Percentiles rank a stretch among this genome's conserved stretches.
Evolutionary conservation across 1,284 basidiomycete species (phyloP).

Genomic region (Mycosarcoma mackinlayi): DNA sequence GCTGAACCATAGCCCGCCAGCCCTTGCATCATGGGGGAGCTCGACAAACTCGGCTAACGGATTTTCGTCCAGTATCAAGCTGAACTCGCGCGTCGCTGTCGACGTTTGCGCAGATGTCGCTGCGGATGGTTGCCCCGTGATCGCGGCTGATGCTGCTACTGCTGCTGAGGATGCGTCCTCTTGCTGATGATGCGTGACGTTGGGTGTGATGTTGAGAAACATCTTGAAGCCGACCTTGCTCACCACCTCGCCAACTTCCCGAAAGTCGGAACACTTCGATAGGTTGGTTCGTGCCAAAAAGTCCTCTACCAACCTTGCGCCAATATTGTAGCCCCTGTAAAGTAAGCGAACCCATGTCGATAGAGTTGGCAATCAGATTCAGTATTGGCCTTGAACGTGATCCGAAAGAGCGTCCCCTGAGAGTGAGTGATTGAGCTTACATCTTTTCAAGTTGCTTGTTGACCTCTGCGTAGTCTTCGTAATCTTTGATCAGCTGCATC

Average conservation of each 20-base stretch:
- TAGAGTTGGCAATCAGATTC: neutral
- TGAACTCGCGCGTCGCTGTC: constrained; percentile 73
- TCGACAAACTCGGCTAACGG: constrained; percentile 97
- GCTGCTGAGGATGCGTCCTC: constrained; percentile 53
- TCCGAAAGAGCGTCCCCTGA: no score
- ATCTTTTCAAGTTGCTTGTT: constrained; percentile 77
- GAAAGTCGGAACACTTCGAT: constrained; percentile 83
- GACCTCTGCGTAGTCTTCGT: constrained; percentile 91
- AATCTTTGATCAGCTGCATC: constrained; percentile 98
- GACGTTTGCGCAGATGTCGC: constrained; percentile 13
- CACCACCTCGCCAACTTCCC: constrained; percentile 77
- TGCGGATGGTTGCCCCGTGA: constrained; percentile 10
- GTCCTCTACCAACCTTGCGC: constrained; percentile 94
- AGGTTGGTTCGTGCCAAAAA: constrained; percentile 85
- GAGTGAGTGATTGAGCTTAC: constrained; percentile 65
- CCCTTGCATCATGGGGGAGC: constrained; percentile 83
- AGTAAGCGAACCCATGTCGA: neutral
- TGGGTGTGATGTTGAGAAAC: constrained; percentile 92
- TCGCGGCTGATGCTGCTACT: constrained; percentile 13
- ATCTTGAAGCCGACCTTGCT: constrained; percentile 91
- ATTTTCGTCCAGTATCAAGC: constrained; percentile 91
- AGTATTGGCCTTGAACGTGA: no score
- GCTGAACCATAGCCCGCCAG: constrained; percentile 87
- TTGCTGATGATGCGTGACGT: constrained; percentile 75
- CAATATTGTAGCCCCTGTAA: constrained; percentile 96